These are phyloP conservation scores for Zygosaccharomyces lentus DNA, from an alignment of 805 yeast genomes.

Conservation along the genomic window DNA sequence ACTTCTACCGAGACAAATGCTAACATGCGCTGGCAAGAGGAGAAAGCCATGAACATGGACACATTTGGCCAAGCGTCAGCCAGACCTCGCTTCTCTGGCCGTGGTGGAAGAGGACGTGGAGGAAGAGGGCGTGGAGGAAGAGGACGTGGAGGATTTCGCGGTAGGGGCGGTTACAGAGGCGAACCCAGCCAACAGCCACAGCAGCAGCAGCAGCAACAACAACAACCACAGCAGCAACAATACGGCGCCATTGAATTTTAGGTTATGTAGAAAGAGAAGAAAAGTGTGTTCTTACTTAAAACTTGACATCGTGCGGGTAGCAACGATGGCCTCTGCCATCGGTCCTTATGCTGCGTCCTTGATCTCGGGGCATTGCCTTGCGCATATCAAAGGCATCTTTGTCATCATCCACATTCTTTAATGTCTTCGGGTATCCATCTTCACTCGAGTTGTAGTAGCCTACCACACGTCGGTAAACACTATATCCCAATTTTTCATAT, in stretches of 20 bases:
- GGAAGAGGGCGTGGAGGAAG: slow-evolving; percentile 49
- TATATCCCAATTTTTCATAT: slow-evolving; percentile 83
- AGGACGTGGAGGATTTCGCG: slow-evolving; percentile 40
- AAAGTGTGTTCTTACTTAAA: slow-evolving; percentile 33
- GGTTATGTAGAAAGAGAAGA: slow-evolving; percentile 10
- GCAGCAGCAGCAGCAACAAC: slow-evolving; percentile 15
- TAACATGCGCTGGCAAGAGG: slow-evolving; percentile 64
- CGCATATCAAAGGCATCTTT: slow-evolving; percentile 90
- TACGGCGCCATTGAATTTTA: slow-evolving; percentile 6
- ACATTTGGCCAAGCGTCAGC: slow-evolving; percentile 75
- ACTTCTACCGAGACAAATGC: slow-evolving; percentile 52
- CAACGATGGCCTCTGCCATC: slow-evolving; percentile 60
- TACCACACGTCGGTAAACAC: slow-evolving; percentile 78
- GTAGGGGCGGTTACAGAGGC: slow-evolving; percentile 33
- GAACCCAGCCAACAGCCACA: slow-evolving; percentile 20
- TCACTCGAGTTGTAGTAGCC: slow-evolving; percentile 70
- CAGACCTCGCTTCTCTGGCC: slow-evolving; percentile 41
- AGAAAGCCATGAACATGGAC: slow-evolving; percentile 67
- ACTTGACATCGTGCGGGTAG: slow-evolving; percentile 61
- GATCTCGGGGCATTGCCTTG: slow-evolving; percentile 56
- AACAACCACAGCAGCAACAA: slow-evolving; percentile 13
- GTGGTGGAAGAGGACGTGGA: slow-evolving; percentile 46
- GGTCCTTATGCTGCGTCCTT: slow-evolving; percentile 46
- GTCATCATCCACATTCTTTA: slow-evolving; percentile 52
- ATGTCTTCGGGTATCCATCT: slow-evolving; percentile 40